phyloP scores from a whole-genome alignment of 2,329 filamentous ascomycete genomes.

The Claviceps sp. region DNA sequence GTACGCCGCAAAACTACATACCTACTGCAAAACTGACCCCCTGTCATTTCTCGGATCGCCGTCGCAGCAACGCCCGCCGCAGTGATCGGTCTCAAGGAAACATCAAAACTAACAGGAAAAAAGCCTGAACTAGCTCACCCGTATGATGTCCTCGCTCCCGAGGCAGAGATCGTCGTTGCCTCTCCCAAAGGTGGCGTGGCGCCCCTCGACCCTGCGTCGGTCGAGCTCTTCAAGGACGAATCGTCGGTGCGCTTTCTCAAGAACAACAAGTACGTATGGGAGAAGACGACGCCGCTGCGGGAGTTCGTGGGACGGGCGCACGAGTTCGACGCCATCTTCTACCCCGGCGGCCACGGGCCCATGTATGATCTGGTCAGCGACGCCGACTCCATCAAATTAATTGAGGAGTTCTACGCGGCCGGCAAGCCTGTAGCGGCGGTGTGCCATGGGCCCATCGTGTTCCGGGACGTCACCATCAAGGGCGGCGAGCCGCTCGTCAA shows the following conservation, averaged over 20 bases:
- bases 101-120: background rate
- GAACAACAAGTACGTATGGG: slow-evolving; percentile 46
- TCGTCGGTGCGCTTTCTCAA: slow-evolving; percentile 40
- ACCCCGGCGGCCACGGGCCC: slow-evolving; percentile 45
- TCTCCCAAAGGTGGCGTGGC: slow-evolving; percentile 49
- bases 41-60: too few species aligned
- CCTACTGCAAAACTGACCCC: too few species aligned
- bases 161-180: slow-evolving; percentile 41
- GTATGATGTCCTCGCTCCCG: slow-evolving; percentile 41
- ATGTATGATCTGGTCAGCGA: slow-evolving; percentile 55
- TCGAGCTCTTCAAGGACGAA: slow-evolving; percentile 43
- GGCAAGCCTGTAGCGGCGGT: slow-evolving; percentile 53
- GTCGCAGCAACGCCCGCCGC: too few species aligned
- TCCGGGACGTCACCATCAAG: slow-evolving; percentile 42
- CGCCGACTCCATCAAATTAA: slow-evolving; percentile 41
- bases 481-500: slow-evolving; percentile 38
- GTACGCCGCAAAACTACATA: slow-evolving; percentile 22
- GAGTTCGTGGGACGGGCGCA: slow-evolving; percentile 39
- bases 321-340: slow-evolving; percentile 51
- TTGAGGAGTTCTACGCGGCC: slow-evolving; percentile 46
- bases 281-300: slow-evolving; percentile 45
- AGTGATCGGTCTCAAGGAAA: background rate
- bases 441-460: slow-evolving; percentile 54
- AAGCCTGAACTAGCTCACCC: slow-evolving; percentile 53
- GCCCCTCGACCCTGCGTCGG: slow-evolving; percentile 45